These are phyloP conservation scores for Climacium dendroides DNA, from an alignment of 225 moss, liverwort and hornwort species.

Conservation along the genomic window DNA sequence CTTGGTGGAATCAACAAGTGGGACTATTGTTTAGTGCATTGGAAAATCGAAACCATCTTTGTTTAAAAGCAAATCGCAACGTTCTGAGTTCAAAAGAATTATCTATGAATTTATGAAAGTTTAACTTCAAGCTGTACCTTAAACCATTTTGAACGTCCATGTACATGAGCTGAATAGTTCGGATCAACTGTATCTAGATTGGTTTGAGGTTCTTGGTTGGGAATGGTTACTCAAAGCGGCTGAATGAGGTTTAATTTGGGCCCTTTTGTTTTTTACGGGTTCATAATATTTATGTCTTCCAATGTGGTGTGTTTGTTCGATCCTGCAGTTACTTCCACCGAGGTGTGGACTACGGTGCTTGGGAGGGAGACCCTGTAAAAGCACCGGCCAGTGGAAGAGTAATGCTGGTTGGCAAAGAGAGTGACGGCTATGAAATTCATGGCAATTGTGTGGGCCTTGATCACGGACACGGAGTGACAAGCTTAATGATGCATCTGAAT, in stretches of 20 bases:
- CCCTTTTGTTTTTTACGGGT: too few species aligned
- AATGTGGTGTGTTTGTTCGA: neutral
- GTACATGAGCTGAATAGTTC: neutral
- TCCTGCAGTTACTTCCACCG: conserved; percentile 51
- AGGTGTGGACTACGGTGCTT: conserved; percentile 64
- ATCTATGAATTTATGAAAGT: neutral
- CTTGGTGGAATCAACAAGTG: neutral
- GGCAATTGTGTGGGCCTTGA: conserved; percentile 71
- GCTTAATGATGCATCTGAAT: conserved; percentile 65
- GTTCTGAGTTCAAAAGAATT: neutral
- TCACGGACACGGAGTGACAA: conserved; percentile 63
- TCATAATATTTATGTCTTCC: neutral
- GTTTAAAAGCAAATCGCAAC: neutral
- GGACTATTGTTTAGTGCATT: neutral
- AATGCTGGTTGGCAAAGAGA: conserved; percentile 54
- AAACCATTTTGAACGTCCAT: neutral
- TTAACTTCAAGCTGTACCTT: neutral
- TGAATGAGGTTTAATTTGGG: neutral
- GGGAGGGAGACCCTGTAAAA: conserved; percentile 53
- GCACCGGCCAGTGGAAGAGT: conserved; percentile 55
- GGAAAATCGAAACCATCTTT: neutral
- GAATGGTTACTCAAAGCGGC: neutral
- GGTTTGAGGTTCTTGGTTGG: neutral
- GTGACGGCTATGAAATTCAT: conserved; percentile 59
- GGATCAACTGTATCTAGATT: neutral